Conservation (phyloP, 2,329 filamentous ascomycete species). For the Penicillium concentricum region DNA sequence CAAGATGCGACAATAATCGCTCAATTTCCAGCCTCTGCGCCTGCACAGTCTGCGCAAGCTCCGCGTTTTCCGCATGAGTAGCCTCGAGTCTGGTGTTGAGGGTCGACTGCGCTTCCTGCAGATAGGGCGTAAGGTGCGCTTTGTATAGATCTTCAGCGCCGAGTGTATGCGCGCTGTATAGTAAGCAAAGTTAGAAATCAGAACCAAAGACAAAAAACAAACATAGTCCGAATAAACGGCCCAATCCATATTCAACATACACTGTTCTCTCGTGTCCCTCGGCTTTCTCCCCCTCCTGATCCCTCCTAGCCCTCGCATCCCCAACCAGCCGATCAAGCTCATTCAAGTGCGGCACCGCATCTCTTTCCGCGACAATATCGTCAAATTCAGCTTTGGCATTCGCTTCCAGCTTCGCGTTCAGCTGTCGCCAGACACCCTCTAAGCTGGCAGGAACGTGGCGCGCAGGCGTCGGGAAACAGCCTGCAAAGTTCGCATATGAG, state of each 20-base stretch:
- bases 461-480: slow-evolving; percentile 64
- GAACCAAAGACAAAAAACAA: background rate
- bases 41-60: slow-evolving; percentile 52
- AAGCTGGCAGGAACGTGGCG: slow-evolving; percentile 56
- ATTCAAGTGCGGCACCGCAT: slow-evolving; percentile 59
- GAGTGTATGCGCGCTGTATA: slow-evolving; percentile 56
- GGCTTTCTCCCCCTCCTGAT: slow-evolving; percentile 30
- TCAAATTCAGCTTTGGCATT: slow-evolving; percentile 61
- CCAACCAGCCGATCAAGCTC: slow-evolving; percentile 60
- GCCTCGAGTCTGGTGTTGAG: slow-evolving; percentile 51
- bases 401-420: slow-evolving; percentile 59
- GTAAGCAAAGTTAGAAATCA: background rate
- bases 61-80: slow-evolving; percentile 54
- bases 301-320: slow-evolving; percentile 56
- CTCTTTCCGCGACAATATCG: slow-evolving; percentile 56
- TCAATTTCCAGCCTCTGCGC: slow-evolving; percentile 59
- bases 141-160: slow-evolving; percentile 56
- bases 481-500: slow-evolving; percentile 60
- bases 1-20: slow-evolving; percentile 53
- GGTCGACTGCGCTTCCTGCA: slow-evolving; percentile 51
- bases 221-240: background rate
- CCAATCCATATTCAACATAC: slow-evolving; percentile 41
- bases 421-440: slow-evolving; percentile 57
- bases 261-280: slow-evolving; percentile 41
- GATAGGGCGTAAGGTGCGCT: slow-evolving; percentile 59